Base-by-base conservation (phyloP, 441 rosid species). In the Adansonia rubrostipa region DNA sequence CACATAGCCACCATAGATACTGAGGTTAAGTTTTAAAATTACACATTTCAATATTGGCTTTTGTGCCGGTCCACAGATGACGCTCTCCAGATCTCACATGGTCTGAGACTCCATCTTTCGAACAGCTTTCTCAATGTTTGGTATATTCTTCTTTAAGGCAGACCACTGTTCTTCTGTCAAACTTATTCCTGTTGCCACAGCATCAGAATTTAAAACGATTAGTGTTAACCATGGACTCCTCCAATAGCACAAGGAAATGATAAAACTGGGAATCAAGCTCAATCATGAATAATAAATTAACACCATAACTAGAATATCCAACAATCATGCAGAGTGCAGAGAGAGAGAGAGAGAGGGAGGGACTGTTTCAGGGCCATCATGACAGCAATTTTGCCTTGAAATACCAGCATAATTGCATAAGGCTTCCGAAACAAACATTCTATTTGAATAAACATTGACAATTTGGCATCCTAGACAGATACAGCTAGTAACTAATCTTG, bases 131-230 rank as follows among this genome's bases (percentile, higher is more conserved):
- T 95, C 92, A 58, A 95, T 86, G 51, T 91, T 91, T 50, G 94
- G 84, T 45, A 92, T 82, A 64, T 87, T 93, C 85, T 86, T 87
- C 80, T 82, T 87, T 19, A 95, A 86, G 22, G 74, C 73, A 22
- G 89, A 78, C 99, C 99, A 95, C 56, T 93, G 99, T 17, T 92
- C 97, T 82, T 86, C 93, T 1, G 92, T 90, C 87, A 95, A 84
- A 82, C 97, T 90, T 84, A 93, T 95, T 66, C 99, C 99, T 93
- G 86, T 9, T 78, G 17, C 40, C 13, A 78, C 4, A 72, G 61
- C 60, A 84, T 2, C 36, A 51, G 14, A 17, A 69, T 7, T 53
- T 17, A 11, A 22, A 47, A 22, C 17, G 9, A 44, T 14, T 40
- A 47, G 1, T 19, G 14, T 24, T 22, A 6, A 48, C 13, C 40